phyloP scores from a whole-genome alignment of 1,284 basidiomycete species.

The Cerrena zonata region DNA sequence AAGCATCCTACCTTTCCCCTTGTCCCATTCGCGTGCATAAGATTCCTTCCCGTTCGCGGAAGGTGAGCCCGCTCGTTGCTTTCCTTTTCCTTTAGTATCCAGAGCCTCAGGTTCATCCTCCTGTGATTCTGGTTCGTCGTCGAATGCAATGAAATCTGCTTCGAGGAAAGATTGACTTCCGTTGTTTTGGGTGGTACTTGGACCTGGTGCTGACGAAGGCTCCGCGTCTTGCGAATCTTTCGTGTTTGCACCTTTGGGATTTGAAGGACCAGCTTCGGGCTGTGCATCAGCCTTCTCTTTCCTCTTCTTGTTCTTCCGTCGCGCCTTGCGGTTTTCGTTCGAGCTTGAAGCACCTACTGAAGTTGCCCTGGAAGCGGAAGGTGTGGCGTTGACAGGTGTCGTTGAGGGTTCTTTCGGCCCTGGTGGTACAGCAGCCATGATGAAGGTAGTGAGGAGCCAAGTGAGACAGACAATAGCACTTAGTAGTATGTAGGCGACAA shows the following conservation, averaged over 20 bases:
- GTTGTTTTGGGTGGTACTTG: neutral
- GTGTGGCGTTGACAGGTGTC: neutral
- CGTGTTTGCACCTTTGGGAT: slow-evolving; percentile 1
- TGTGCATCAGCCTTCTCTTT: slow-evolving; percentile 4
- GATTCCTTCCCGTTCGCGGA: slow-evolving; percentile 25
- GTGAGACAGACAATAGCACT: neutral
- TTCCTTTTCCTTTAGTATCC: neutral
- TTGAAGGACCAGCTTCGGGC: slow-evolving; percentile 19
- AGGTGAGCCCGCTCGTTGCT: slow-evolving; percentile 7
- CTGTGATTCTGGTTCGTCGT: slow-evolving; percentile 16
- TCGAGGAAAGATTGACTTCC: slow-evolving; percentile 26
- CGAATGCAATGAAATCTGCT: slow-evolving; percentile 60
- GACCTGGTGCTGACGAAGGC: neutral
- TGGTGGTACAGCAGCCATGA: neutral
- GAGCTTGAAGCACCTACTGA: neutral
- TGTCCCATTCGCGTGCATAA: slow-evolving; percentile 40
- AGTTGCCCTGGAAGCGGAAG: neutral
- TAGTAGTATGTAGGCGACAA: too few relatives aligned
- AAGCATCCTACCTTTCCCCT: slow-evolving; percentile 28
- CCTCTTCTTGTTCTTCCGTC: slow-evolving; percentile 16
- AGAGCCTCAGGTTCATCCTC: slow-evolving; percentile 23
- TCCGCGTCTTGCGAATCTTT: neutral
- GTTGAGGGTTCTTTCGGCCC: neutral
- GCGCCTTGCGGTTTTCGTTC: slow-evolving; percentile 16
- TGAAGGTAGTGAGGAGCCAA: neutral